Base-by-base conservation (phyloP, 2,329 filamentous ascomycete species). In the Gliomastix tumulicola region DNA sequence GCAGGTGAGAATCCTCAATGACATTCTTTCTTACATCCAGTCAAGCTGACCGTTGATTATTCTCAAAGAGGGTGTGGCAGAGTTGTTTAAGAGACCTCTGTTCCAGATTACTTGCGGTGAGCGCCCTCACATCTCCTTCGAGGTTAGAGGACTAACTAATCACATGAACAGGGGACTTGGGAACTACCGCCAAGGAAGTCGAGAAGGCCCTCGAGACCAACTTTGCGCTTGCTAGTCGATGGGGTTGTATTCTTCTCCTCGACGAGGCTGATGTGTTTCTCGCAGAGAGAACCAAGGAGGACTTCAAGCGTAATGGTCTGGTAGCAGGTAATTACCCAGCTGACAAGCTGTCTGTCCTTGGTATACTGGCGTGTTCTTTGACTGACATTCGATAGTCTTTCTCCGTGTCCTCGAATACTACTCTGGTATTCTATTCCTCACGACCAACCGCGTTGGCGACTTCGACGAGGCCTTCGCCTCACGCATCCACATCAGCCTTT, bases 1-100 rank as follows among this genome's bases (percentile, higher is more conserved):
- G 71, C 69, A 11, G n/a, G n/a, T n/a, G n/a, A n/a, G n/a, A n/a
- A n/a, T n/a, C n/a, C n/a, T n/a, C n/a, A n/a, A n/a, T n/a, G n/a
- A n/a, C n/a, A n/a, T n/a, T n/a, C n/a, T n/a, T n/a, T n/a, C n/a
- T n/a, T n/a, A n/a, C n/a, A n/a, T n/a, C n/a, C n/a, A n/a, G n/a
- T n/a, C n/a, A n/a, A n/a, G n/a, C n/a, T n/a, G n/a, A n/a, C n/a
- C n/a, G n/a, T n/a, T n/a, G n/a, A n/a, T n/a, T n/a, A n/a, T n/a
- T n/a, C n/a, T n/a, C n/a, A n/a, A 66, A 1, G 71, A 76, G 50
- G 69, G 69, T 28, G 61, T 74, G 4, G 69, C 71, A 6, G 70
- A 76, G 51, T 54, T 69, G 17, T 66, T 63, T 27, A 62, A 60
- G 18, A 62, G 66, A 1, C 73, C 71, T 4, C 63, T 77, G 7